phyloP scores from a whole-genome alignment of 2,329 filamentous ascomycete species.

The Sporothrix phasma region DNA sequence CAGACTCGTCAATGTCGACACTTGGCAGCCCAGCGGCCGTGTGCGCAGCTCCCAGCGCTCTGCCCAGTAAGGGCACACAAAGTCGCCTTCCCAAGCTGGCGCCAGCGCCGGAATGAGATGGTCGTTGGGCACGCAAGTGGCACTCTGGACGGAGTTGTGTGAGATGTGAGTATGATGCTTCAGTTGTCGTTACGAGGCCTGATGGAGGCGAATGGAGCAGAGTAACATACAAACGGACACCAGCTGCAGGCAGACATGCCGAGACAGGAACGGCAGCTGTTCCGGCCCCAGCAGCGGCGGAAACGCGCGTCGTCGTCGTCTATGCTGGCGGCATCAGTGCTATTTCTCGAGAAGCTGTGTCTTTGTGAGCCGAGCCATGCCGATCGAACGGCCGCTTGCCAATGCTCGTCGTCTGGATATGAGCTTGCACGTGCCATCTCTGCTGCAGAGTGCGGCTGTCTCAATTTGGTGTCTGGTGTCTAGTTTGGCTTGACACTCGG shows the following conservation, averaged over 20 bases:
- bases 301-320: conserved; percentile 34
- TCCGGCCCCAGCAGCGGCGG: conserved; percentile 40
- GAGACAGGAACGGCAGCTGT: conserved; percentile 40
- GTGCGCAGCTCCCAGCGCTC: conserved; percentile 36
- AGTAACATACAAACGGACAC: conserved; percentile 40
- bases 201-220: neutral
- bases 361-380: neutral
- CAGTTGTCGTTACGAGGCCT: neutral
- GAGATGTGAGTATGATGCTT: neutral
- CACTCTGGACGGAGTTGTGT: conserved; percentile 31
- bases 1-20: conserved; percentile 33
- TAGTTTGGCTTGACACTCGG: neutral
- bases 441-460: neutral
- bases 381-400: neutral
- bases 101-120: conserved; percentile 37
- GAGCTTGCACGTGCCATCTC: neutral
- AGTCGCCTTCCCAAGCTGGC: conserved; percentile 36
- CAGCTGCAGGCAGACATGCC: conserved; percentile 36
- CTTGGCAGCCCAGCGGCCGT: conserved; percentile 31
- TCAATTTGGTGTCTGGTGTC: neutral
- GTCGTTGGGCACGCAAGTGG: conserved; percentile 44
- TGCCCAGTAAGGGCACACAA: conserved; percentile 43
- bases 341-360: neutral
- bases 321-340: conserved; percentile 9
- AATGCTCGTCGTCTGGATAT: neutral